A percentile compares a stretch with the other conserved stretches of the same genome.
These are phyloP conservation scores for Gossypium stocksii DNA, from an alignment of 345 rosid genomes.

Conservation along the genomic window DNA sequence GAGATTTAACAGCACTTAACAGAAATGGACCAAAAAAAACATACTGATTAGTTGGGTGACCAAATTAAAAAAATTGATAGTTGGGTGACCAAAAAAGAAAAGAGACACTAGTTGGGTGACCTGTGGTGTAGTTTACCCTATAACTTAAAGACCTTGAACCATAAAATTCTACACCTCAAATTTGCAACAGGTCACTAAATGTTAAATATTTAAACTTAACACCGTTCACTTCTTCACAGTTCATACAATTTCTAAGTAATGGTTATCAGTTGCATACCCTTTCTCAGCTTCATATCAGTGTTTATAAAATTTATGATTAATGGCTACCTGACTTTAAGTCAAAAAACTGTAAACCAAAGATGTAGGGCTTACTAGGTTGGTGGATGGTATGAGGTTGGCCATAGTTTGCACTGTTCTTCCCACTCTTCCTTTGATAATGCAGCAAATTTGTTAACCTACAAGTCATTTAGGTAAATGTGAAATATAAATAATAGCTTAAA, in stretches of 20 bases:
- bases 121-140: neutral
- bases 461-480: conserved; percentile 8
- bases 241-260: neutral
- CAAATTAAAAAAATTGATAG: too few species aligned
- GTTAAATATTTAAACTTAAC: neutral
- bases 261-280: neutral
- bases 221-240: neutral
- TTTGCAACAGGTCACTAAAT: neutral
- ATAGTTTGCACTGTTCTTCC: conserved; percentile 85
- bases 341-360: conserved; percentile 16
- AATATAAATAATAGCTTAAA: neutral
- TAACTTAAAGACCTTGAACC: neutral
- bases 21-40: too few species aligned
- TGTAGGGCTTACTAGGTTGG: conserved; percentile 64
- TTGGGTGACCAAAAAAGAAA: too few species aligned
- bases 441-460: conserved; percentile 66
- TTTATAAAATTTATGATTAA: neutral
- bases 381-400: conserved; percentile 96
- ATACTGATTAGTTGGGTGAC: too few species aligned
- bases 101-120: neutral
- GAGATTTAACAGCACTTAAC: too few species aligned
- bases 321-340: neutral
- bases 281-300: conserved; percentile 8
- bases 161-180: neutral
- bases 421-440: conserved; percentile 77